Conservation (phyloP, 83 land plant genomes). For the Thuja plicata region DNA sequence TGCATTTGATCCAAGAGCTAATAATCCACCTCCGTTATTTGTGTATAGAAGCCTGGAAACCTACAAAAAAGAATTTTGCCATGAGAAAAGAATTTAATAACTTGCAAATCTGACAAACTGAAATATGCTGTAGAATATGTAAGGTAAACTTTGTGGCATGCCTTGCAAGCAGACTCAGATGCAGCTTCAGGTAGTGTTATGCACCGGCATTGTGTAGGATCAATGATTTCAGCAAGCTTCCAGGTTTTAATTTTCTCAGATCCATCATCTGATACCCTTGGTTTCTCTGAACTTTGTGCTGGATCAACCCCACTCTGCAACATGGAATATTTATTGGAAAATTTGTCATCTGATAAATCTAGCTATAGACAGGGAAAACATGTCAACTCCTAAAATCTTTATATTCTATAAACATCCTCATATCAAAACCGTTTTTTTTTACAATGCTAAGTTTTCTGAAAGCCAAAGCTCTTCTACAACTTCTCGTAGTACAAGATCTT, state of each 20-base stretch:
- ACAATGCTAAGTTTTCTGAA: background rate
- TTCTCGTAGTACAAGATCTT: constrained; percentile 15
- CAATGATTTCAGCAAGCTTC: constrained; percentile 71
- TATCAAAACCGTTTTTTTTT: background rate
- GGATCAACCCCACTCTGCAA: constrained; percentile 55
- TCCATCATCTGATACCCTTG: constrained; percentile 44
- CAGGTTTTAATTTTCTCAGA: constrained; percentile 56
- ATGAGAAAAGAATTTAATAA: background rate
- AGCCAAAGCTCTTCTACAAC: background rate
- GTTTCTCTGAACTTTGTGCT: constrained; percentile 41
- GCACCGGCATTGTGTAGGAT: constrained; percentile 59
- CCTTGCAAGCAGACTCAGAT: constrained; percentile 60
- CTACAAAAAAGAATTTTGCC: constrained; percentile 14
- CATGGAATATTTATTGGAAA: background rate
- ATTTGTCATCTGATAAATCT: background rate
- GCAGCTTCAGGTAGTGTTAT: constrained; percentile 59
- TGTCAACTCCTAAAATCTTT: background rate
- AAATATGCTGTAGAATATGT: background rate
- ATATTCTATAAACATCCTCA: background rate
- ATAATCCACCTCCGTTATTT: constrained; percentile 68
- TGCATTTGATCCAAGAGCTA: constrained; percentile 84
- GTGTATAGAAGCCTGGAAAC: constrained; percentile 72
- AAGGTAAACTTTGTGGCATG: constrained; percentile 10
- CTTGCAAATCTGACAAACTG: background rate
- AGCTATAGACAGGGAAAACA: background rate